phyloP scores from a whole-genome alignment of 441 rosid genomes.

The Jatropha multifida region DNA sequence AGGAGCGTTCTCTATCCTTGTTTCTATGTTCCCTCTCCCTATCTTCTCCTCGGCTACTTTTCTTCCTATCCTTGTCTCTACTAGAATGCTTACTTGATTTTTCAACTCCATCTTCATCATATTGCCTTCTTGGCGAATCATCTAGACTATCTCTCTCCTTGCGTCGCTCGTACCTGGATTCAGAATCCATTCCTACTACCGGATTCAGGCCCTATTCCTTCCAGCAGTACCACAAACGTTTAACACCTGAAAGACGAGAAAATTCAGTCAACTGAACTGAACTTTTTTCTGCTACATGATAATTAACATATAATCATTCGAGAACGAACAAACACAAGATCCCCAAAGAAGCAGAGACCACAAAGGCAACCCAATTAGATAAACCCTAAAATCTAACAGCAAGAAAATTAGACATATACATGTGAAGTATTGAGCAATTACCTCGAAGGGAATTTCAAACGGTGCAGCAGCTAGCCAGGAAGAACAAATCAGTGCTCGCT shows the following conservation, averaged over 20 bases:
- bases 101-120: constrained; percentile 38
- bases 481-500: no score
- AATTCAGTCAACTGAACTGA: background rate
- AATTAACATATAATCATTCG: background rate
- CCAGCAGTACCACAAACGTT: background rate
- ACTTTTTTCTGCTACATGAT: background rate
- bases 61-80: constrained; percentile 50
- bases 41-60: constrained; percentile 27
- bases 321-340: background rate
- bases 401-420: no score
- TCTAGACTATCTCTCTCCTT: constrained; percentile 24
- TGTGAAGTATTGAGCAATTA: no score
- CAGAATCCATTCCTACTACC: constrained; percentile 24
- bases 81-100: constrained; percentile 41
- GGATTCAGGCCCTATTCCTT: background rate
- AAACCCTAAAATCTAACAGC: no score
- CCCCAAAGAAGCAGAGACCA: background rate
- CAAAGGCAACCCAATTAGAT: no score
- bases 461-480: no score
- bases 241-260: background rate
- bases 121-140: constrained; percentile 45
- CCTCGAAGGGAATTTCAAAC: no score
- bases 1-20: constrained; percentile 43
- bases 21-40: constrained; percentile 55
- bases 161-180: constrained; percentile 21